Evolutionary conservation across 495 filamentous ascomycete genomes (phyloP).

Genomic region (Lepraria neglecta): DNA sequence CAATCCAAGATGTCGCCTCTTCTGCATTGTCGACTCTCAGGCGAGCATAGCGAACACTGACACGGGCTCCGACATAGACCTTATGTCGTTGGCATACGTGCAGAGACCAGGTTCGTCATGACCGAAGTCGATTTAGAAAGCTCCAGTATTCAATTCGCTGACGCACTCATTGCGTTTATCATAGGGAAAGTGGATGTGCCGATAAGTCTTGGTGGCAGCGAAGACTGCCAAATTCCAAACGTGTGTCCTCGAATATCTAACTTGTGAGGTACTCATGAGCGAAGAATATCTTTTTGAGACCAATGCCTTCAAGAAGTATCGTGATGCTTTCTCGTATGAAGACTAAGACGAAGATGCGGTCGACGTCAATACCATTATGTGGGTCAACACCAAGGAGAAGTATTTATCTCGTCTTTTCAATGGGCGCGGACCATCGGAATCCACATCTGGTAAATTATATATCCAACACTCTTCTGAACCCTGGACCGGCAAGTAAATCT

Average conservation of each 20-base stretch:
- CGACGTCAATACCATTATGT: not conserved
- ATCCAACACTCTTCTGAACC: too few species aligned
- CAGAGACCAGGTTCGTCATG: not conserved
- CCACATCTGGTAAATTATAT: not conserved
- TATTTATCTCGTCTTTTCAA: not conserved
- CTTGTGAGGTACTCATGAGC: constrained; percentile 15
- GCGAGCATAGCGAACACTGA: constrained; percentile 12
- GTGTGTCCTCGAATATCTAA: constrained; percentile 16
- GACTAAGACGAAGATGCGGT: constrained; percentile 10
- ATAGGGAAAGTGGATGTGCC: constrained; percentile 12
- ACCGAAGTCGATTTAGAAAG: not conserved
- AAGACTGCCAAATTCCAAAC: not conserved
- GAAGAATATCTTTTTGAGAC: constrained; percentile 7
- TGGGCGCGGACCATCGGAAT: not conserved
- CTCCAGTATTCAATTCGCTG: constrained; percentile 16
- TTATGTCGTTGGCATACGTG: constrained; percentile 8
- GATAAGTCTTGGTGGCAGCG: not conserved
- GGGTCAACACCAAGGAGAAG: not conserved
- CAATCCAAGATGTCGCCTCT: constrained; percentile 6
- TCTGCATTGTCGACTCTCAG: constrained; percentile 7
- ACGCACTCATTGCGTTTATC: constrained; percentile 2
- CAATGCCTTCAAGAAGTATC: constrained; percentile 9
- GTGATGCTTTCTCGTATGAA: constrained; percentile 16
- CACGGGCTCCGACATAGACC: constrained; percentile 10
- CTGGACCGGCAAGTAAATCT: too few species aligned